A percentile compares a stretch with the other conserved stretches of the same genome.
phyloP scores from a whole-genome alignment of 1,284 basidiomycete genomes.

The Pseudozyma thailandica region DNA sequence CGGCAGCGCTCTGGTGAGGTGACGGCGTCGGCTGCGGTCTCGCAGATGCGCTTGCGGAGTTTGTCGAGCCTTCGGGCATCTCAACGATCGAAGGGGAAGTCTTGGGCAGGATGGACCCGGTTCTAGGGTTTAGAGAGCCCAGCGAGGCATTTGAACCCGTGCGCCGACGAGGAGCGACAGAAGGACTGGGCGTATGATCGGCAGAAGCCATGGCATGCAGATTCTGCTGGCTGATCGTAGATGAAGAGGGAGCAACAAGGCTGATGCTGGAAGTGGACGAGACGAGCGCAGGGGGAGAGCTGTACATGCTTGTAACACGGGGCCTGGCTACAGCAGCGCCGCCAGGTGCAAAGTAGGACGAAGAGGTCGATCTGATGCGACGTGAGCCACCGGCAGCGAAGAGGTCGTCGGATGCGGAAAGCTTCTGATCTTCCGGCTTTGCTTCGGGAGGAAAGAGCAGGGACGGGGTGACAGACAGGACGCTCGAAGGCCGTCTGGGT shows the following conservation, averaged over 20 bases:
- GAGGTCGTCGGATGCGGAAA: background rate
- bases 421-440: background rate
- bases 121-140: slow-evolving; percentile 10
- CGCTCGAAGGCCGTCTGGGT: slow-evolving; percentile 36
- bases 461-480: slow-evolving; percentile 37
- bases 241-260: slow-evolving; percentile 10
- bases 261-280: slow-evolving; percentile 11
- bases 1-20: slow-evolving; percentile 1
- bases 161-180: slow-evolving; percentile 12
- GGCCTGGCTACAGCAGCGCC: slow-evolving; percentile 3
- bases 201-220: slow-evolving; percentile 10
- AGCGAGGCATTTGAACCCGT: slow-evolving; percentile 32
- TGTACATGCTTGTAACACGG: slow-evolving; percentile 28
- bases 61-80: slow-evolving; percentile 12
- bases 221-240: slow-evolving; percentile 19
- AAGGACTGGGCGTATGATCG: background rate
- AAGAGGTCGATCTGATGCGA: slow-evolving; percentile 4
- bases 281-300: slow-evolving; percentile 13
- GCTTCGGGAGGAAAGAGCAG: slow-evolving; percentile 23
- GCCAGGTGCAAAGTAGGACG: slow-evolving; percentile 1
- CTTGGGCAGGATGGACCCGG: slow-evolving; percentile 19
- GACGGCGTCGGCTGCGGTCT: background rate
- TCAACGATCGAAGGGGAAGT: slow-evolving; percentile 30
- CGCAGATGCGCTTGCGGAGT: background rate
- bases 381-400: slow-evolving; percentile 1